phyloP scores from a whole-genome alignment of 495 filamentous ascomycete species.

The Corynascus novoguineensis region DNA sequence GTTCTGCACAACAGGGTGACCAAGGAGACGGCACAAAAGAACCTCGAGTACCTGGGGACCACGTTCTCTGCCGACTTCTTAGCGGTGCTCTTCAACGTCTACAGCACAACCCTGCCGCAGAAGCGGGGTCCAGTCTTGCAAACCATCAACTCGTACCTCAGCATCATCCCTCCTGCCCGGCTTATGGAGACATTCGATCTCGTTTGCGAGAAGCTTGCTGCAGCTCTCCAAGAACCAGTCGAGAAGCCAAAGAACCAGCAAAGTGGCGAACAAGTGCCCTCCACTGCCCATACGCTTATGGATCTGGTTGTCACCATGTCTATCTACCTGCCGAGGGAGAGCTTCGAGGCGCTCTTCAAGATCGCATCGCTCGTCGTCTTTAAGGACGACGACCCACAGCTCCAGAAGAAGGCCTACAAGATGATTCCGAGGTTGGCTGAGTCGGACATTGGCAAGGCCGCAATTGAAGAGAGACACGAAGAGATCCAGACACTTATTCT shows the following conservation, averaged over 20 bases:
- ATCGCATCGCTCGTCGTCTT: conserved; percentile 76
- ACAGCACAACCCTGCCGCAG: conserved; percentile 89
- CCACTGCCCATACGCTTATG: conserved; percentile 91
- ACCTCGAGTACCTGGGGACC: conserved; percentile 67
- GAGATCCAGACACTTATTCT: conserved; percentile 79
- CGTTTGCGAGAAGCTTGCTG: conserved; percentile 76
- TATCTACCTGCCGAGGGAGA: conserved; percentile 78
- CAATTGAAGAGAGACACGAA: conserved; percentile 61
- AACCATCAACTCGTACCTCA: conserved; percentile 90
- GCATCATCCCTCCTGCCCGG: conserved; percentile 70
- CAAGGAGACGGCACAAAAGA: conserved; percentile 66
- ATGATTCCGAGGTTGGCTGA: conserved; percentile 82
- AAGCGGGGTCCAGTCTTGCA: conserved; percentile 82
- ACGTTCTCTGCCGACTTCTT: conserved; percentile 78
- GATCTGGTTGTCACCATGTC: conserved; percentile 94
- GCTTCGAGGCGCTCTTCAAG: conserved; percentile 73
- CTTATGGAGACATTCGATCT: conserved; percentile 80
- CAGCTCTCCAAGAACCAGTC: conserved; percentile 58
- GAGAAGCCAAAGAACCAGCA: conserved; percentile 54
- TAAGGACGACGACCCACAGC: conserved; percentile 72
- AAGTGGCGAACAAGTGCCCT: conserved; percentile 67
- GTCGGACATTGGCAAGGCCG: conserved; percentile 64
- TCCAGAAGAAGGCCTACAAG: conserved; percentile 99
- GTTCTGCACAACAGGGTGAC: conserved; percentile 66
- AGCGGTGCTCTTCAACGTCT: conserved; percentile 95